A percentile compares a stretch with the other conserved stretches of the same genome.
These are phyloP conservation scores for Sporothrix sp. DNA, from an alignment of 2,329 filamentous ascomycete species.

Conservation along the genomic window DNA sequence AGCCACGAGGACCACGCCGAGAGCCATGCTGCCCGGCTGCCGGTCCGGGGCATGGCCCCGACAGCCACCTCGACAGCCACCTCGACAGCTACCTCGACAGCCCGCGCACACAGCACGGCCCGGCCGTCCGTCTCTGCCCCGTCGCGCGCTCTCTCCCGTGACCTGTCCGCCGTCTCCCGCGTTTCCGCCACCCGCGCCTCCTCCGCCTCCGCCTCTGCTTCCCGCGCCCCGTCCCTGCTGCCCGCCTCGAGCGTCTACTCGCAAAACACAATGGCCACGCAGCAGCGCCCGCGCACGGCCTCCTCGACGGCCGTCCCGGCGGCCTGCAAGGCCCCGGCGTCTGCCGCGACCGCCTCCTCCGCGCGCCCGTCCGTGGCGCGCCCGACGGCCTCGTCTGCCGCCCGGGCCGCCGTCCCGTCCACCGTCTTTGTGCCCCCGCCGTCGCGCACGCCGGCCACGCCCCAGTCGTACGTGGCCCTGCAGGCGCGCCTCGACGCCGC, in stretches of 20 bases:
- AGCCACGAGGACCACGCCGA: no score
- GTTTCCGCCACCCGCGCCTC: no score
- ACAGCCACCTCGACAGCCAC: no score
- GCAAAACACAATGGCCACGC: not conserved
- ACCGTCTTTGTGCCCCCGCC: conserved; percentile 1
- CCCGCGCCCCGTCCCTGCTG: not conserved
- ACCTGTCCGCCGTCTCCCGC: no score
- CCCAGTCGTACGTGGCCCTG: conserved; percentile 11
- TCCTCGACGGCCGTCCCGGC: not conserved
- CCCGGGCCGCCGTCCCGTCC: not conserved
- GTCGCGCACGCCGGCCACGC: not conserved
- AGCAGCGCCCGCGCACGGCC: not conserved
- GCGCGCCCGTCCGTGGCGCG: not conserved
- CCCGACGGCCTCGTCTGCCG: not conserved
- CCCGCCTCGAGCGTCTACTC: conserved; percentile 9
- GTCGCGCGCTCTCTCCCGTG: no score
- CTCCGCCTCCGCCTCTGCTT: not conserved
- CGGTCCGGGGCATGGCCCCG: no score
- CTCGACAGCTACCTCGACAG: no score
- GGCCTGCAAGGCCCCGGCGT: not conserved
- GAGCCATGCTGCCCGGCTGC: no score
- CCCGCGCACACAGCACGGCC: no score
- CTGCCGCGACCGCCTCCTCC: not conserved
- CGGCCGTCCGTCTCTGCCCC: no score
- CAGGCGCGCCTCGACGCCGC: not conserved